phyloP scores from a whole-genome alignment of 2,329 filamentous ascomycete species.

The Ambrosiella beaveri region DNA sequence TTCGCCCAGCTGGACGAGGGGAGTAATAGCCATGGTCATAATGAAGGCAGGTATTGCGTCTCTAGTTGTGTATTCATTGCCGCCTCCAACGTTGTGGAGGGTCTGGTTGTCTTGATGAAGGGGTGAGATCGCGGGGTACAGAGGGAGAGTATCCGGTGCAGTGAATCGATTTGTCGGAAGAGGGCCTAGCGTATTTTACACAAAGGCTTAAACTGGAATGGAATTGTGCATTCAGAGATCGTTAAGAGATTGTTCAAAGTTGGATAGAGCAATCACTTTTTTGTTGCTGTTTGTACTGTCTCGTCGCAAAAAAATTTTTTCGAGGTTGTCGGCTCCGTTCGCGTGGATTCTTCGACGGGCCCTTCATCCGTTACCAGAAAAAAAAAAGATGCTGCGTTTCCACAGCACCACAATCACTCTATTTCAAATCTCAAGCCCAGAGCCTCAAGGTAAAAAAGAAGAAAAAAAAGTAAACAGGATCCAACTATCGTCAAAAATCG shows the following conservation, averaged over 20 bases:
- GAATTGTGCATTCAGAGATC: too few species aligned
- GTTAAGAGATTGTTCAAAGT: too few species aligned
- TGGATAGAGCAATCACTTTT: too few species aligned
- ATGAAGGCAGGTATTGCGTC: not conserved
- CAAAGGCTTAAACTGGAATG: too few species aligned
- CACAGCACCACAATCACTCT: too few species aligned
- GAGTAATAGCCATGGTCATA: conserved; percentile 8
- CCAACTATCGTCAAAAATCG: too few species aligned
- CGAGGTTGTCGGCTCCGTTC: not conserved
- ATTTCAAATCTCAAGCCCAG: too few species aligned
- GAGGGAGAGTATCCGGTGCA: not conserved
- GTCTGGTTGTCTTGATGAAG: not conserved
- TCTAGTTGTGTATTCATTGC: not conserved
- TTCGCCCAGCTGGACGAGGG: conserved; percentile 10
- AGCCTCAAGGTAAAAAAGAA: too few species aligned
- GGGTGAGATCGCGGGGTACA: not conserved
- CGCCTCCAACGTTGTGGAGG: conserved; percentile 1
- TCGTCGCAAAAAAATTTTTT: not conserved
- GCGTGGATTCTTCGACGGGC: not conserved
- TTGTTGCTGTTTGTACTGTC: too few species aligned
- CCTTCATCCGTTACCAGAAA: too few species aligned
- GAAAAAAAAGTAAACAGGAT: too few species aligned
- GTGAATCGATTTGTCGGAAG: not conserved
- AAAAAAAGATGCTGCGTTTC: too few species aligned
- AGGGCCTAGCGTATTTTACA: not conserved